A percentile compares a stretch with the other conserved stretches of the same genome.
phyloP scores from a whole-genome alignment of 2,329 filamentous ascomycete species.

The Cladophialophora exuberans region DNA sequence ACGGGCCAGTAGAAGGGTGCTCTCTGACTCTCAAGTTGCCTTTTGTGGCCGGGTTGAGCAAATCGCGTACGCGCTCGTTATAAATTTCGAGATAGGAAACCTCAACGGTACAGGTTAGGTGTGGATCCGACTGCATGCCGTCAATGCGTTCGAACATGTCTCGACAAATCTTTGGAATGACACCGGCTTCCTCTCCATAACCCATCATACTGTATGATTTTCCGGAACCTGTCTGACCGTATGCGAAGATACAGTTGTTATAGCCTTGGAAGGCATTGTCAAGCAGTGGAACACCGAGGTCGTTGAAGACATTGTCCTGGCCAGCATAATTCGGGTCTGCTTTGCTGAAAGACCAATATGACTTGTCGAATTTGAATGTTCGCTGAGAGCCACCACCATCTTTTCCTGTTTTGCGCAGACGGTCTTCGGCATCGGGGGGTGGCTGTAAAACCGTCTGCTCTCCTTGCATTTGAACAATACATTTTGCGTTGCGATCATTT shows the following conservation, averaged over 20 bases:
- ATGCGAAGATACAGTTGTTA: conserved; percentile 99
- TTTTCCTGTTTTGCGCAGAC: conserved; percentile 53
- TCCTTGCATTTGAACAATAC: conserved; percentile 95
- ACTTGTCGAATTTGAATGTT: conserved; percentile 92
- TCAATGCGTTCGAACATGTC: conserved; percentile 93
- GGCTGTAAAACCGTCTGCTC: conserved; percentile 84
- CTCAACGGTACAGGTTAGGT: conserved; percentile 87
- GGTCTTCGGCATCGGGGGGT: conserved; percentile 64
- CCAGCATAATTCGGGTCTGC: conserved; percentile 81
- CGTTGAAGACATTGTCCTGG: conserved; percentile 84
- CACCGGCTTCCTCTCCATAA: conserved; percentile 91
- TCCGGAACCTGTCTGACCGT: conserved; percentile 96
- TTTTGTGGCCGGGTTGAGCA: conserved; percentile 93
- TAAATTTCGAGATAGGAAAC: conserved; percentile 99
- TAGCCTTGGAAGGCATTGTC: conserved; percentile 99
- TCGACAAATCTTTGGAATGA: conserved; percentile 95
- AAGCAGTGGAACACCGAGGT: conserved; percentile 84
- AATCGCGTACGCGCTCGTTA: conserved; percentile 93
- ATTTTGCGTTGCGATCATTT: conserved; percentile 88
- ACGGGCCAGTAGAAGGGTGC: conserved; percentile 95
- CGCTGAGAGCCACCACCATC: conserved; percentile 67
- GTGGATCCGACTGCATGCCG: conserved; percentile 71
- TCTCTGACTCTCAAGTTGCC: conserved; percentile 96
- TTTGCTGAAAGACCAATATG: conserved; percentile 97
- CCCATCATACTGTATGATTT: conserved; percentile 99